Percentiles rank a stretch among this genome's conserved stretches.
Evolutionary conservation across 2,329 filamentous ascomycete genomes (phyloP).

Genomic region (Chrysosporium keratinophilum): DNA sequence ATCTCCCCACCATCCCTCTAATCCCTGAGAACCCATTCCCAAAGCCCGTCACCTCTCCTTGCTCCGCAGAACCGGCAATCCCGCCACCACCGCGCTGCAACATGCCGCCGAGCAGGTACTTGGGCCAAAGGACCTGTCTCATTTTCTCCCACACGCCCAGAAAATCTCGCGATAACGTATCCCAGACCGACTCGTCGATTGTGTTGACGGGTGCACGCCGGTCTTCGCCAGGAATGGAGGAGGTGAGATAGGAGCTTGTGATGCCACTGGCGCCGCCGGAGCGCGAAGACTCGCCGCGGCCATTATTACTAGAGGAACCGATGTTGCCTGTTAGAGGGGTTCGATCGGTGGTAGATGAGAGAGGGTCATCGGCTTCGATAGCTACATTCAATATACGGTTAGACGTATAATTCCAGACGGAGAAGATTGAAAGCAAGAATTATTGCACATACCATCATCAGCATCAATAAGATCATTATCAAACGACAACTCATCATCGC

Average conservation of each 20-base stretch:
- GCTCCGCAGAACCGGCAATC: conserved; percentile 45
- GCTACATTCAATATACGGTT: conserved; percentile 39
- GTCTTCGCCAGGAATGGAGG: conserved; percentile 84
- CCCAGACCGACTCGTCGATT: conserved; percentile 95
- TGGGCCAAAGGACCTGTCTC: conserved; percentile 90
- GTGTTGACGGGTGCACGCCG: conserved; percentile 81
- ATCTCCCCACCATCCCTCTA: conserved; percentile 49
- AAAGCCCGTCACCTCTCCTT: conserved; percentile 40
- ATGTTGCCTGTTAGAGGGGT: conserved; percentile 80
- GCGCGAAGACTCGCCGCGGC: conserved; percentile 39
- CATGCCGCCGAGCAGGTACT: conserved; percentile 70
- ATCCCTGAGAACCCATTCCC: conserved; percentile 38
- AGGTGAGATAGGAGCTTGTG: conserved; percentile 75
- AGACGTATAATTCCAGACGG: background rate
- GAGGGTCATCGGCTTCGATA: conserved; percentile 84
- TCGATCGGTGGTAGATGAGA: conserved; percentile 57
- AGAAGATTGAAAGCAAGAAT: background rate
- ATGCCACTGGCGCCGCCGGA: conserved; percentile 28
- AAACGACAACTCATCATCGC: conserved; percentile 50
- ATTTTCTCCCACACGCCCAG: conserved; percentile 96
- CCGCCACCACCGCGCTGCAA: conserved; percentile 48
- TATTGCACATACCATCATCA: conserved; percentile 48
- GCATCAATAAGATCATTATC: conserved; percentile 68
- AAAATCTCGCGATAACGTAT: conserved; percentile 85
- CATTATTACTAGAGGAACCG: conserved; percentile 21